phyloP scores from a whole-genome alignment of 805 yeast species.

The Yamadazyma takamatsuzukensis region DNA sequence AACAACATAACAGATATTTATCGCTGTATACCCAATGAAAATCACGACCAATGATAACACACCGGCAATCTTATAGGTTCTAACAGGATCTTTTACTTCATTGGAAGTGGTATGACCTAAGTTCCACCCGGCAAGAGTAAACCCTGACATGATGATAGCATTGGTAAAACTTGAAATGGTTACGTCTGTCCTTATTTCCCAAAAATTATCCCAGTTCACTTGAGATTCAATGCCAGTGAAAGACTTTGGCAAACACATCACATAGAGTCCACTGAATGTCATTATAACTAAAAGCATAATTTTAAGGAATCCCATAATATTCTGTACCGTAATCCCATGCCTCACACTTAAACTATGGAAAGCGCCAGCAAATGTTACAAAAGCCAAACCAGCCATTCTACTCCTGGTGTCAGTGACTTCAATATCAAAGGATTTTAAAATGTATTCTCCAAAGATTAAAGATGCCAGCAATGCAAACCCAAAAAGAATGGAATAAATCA shows the following conservation, averaged over 20 bases:
- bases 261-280: slow-evolving; percentile 57
- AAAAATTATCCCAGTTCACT: slow-evolving; percentile 29
- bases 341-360: slow-evolving; percentile 59
- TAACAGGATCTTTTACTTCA: slow-evolving; percentile 56
- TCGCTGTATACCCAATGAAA: slow-evolving; percentile 45
- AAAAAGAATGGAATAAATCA: slow-evolving; percentile 47
- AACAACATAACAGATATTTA: slow-evolving; percentile 54
- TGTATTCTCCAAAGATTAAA: slow-evolving; percentile 60
- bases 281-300: slow-evolving; percentile 50
- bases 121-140: slow-evolving; percentile 64
- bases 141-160: slow-evolving; percentile 55
- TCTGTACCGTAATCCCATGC: slow-evolving; percentile 60
- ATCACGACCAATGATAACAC: slow-evolving; percentile 50
- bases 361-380: slow-evolving; percentile 24
- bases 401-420: slow-evolving; percentile 32
- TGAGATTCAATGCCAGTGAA: slow-evolving; percentile 44
- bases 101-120: slow-evolving; percentile 57
- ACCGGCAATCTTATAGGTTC: slow-evolving; percentile 59
- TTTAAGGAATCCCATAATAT: slow-evolving; percentile 60
- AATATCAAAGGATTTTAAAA: slow-evolving; percentile 43
- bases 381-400: slow-evolving; percentile 29
- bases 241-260: slow-evolving; percentile 45
- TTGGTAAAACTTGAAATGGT: slow-evolving; percentile 47
- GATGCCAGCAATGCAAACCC: slow-evolving; percentile 56
- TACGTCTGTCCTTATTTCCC: slow-evolving; percentile 27